A percentile compares a stretch with the other conserved stretches of the same genome.
These are phyloP conservation scores for Chlorociboria aeruginascens DNA, from an alignment of 495 filamentous ascomycete genomes.

Conservation along the genomic window DNA sequence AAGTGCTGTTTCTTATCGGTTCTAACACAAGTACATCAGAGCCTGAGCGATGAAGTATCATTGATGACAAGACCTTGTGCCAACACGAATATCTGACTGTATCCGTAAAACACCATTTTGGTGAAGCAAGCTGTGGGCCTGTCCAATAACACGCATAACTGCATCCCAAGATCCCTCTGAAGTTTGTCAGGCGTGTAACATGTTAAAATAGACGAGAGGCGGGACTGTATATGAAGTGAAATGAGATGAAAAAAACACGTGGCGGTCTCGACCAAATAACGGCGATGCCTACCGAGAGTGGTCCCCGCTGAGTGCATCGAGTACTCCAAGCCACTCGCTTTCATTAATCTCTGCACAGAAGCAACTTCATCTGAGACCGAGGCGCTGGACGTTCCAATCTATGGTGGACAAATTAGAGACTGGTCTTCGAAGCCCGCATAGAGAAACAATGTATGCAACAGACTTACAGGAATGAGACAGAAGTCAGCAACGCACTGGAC, in stretches of 20 bases:
- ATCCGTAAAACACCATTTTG: constrained; percentile 68
- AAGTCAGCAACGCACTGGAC: constrained; percentile 62
- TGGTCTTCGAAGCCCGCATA: background rate
- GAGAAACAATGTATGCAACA: background rate
- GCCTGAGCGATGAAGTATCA: background rate
- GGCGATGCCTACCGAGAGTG: constrained; percentile 56
- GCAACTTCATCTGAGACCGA: constrained; percentile 85
- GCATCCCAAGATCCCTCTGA: constrained; percentile 85
- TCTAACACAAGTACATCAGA: constrained; percentile 23
- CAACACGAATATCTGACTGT: constrained; percentile 81
- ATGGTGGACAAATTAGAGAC: constrained; percentile 18
- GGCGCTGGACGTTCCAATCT: constrained; percentile 56
- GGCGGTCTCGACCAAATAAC: background rate
- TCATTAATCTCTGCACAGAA: constrained; percentile 76
- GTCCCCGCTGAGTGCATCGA: constrained; percentile 82
- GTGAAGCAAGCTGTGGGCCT: constrained; percentile 79
- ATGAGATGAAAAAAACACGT: background rate
- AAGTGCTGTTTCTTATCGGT: constrained; percentile 58
- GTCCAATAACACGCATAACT: constrained; percentile 79
- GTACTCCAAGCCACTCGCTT: constrained; percentile 64
- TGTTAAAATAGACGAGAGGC: background rate
- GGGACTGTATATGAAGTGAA: constrained; percentile 6
- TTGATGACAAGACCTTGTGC: constrained; percentile 49
- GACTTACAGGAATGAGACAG: constrained; percentile 64
- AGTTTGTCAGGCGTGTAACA: background rate